phyloP scores from a whole-genome alignment of 345 rosid genomes.

The Corchorus capsularis region DNA sequence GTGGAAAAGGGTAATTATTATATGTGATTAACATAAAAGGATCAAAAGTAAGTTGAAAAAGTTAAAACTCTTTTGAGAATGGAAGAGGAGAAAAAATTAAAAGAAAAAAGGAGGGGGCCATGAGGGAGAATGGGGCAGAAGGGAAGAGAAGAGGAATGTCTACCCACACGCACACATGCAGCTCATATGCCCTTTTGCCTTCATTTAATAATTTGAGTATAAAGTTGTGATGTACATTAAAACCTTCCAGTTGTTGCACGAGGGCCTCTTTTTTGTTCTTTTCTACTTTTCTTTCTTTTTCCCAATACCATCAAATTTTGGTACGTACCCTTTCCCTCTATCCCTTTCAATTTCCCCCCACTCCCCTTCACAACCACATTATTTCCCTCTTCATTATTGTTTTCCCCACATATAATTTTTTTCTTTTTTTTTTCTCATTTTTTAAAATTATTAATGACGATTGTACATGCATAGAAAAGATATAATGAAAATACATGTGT shows the following conservation, averaged over 20 bases:
- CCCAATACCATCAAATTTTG: slow-evolving; percentile 16
- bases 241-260: slow-evolving; percentile 63
- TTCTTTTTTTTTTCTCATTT: not conserved
- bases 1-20: not conserved
- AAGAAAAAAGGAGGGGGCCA: not conserved
- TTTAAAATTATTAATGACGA: not conserved
- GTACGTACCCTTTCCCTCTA: slow-evolving; percentile 13
- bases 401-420: not conserved
- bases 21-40: too few species aligned
- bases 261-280: slow-evolving; percentile 68
- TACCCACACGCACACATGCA: slow-evolving; percentile 61
- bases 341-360: slow-evolving; percentile 11
- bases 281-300: slow-evolving; percentile 33
- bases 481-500: not conserved
- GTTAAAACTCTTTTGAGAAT: not conserved
- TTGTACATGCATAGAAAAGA: not conserved
- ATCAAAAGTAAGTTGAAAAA: not conserved
- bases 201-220: not conserved
- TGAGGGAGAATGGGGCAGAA: slow-evolving; percentile 8
- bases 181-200: slow-evolving; percentile 26
- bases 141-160: slow-evolving; percentile 30
- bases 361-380: slow-evolving; percentile 2
- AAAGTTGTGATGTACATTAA: slow-evolving; percentile 42
- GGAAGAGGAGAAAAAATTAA: not conserved
- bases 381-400: slow-evolving; percentile 31